Evolutionary conservation across 148 eudicot genomes (phyloP).

Genomic region (Rhododendron griersonianum): DNA sequence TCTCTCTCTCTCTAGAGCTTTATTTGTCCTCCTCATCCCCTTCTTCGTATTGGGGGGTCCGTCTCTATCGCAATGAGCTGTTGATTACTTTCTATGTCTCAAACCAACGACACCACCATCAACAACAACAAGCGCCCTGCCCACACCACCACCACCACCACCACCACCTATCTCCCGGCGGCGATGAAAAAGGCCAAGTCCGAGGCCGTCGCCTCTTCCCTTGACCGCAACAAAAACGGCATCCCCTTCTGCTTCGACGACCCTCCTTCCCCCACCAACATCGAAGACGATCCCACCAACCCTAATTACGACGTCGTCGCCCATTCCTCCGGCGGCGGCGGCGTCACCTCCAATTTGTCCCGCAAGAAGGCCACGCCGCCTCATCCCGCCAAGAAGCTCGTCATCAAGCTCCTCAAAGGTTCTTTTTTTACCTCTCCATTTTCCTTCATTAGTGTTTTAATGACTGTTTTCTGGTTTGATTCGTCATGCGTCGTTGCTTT

Average conservation of each 20-base stretch:
- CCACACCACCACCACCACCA: constrained; percentile 16
- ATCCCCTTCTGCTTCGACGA: constrained; percentile 21
- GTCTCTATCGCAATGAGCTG: constrained; percentile 13
- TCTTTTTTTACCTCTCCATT: not conserved
- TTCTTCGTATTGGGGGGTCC: not conserved
- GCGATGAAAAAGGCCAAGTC: constrained; percentile 70
- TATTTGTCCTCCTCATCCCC: not conserved
- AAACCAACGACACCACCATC: constrained; percentile 1
- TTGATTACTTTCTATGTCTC: constrained; percentile 33
- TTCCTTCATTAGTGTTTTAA: not conserved
- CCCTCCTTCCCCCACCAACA: constrained; percentile 20
- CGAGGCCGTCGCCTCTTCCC: constrained; percentile 34
- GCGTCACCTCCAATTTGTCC: constrained; percentile 60
- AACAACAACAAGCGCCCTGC: constrained; percentile 1
- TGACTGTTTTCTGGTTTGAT: not conserved
- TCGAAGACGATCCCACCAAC: constrained; percentile 31
- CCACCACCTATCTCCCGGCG: constrained; percentile 13
- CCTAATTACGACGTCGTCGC: constrained; percentile 8
- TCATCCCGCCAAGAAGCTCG: constrained; percentile 80
- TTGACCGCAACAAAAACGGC: constrained; percentile 34
- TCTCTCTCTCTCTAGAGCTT: not conserved
- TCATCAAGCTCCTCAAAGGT: constrained; percentile 89
- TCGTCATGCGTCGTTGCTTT: not conserved
- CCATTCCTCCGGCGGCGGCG: constrained; percentile 11
- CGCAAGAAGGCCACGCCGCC: constrained; percentile 92